These are phyloP conservation scores for Leishmania mexicana DNA, from an alignment of 208 protist genomes.

Conservation along the genomic window DNA sequence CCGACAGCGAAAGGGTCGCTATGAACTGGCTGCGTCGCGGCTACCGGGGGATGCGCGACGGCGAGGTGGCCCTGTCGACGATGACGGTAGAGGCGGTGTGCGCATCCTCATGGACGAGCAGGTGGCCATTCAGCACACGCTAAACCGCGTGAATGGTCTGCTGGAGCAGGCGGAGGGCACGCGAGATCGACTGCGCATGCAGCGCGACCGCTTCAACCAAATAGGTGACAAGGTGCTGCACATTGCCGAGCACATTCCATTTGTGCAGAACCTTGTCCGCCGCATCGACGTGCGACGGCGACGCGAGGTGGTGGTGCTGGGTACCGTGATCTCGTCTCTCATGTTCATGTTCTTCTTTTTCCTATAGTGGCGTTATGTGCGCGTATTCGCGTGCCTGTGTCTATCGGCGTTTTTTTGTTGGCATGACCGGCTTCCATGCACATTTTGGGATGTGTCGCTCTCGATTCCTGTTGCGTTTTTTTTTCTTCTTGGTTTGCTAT, in stretches of 20 bases:
- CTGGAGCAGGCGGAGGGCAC: conserved; percentile 64
- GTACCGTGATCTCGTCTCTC: conserved; percentile 57
- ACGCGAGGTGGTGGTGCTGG: conserved; percentile 67
- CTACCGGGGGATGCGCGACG: conserved; percentile 23
- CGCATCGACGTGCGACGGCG: conserved; percentile 73
- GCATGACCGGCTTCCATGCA: background rate
- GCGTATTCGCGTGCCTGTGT: background rate
- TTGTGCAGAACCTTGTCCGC: conserved; percentile 70
- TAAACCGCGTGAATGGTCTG: conserved; percentile 59
- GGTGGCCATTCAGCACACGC: conserved; percentile 70
- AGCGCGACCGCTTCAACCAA: conserved; percentile 69
- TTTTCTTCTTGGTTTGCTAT: background rate
- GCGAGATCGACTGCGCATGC: conserved; percentile 54
- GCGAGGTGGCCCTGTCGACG: conserved; percentile 12
- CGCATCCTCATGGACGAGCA: conserved; percentile 83
- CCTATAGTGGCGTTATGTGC: conserved; percentile 25
- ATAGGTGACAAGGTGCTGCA: conserved; percentile 59
- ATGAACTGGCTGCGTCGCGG: conserved; percentile 59
- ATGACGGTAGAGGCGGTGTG: conserved; percentile 42
- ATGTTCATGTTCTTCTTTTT: conserved; percentile 75
- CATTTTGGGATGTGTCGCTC: background rate
- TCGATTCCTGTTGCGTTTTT: background rate
- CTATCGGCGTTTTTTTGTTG: background rate
- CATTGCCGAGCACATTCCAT: conserved; percentile 74
- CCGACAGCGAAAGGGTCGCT: conserved; percentile 51